phyloP scores from a whole-genome alignment of 495 filamentous ascomycete species.

The Pyrenopolyporus hunteri region DNA sequence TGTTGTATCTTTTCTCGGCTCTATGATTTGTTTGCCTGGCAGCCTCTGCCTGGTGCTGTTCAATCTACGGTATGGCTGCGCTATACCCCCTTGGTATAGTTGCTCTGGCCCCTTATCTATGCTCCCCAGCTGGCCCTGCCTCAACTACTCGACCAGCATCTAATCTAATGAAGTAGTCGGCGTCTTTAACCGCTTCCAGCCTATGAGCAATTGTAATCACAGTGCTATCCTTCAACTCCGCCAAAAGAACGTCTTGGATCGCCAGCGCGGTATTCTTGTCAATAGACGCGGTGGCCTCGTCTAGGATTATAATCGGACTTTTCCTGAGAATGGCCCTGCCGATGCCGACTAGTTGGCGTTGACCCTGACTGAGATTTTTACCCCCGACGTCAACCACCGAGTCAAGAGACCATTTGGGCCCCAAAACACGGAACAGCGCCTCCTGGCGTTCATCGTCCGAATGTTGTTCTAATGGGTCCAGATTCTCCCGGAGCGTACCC shows the following conservation, averaged over 20 bases:
- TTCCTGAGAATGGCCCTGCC: constrained; percentile 63
- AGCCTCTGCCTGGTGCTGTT: no score
- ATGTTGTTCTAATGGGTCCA: constrained; percentile 57
- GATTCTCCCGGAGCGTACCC: constrained; percentile 60
- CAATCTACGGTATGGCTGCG: no score
- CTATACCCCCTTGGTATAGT: no score
- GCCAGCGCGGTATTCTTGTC: constrained; percentile 77
- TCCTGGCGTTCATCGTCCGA: constrained; percentile 53
- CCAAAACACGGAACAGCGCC: constrained; percentile 52
- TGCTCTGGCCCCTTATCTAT: not conserved
- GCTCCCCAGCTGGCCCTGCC: constrained; percentile 29
- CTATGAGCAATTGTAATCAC: constrained; percentile 90
- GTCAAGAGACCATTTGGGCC: constrained; percentile 50
- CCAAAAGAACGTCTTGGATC: constrained; percentile 76
- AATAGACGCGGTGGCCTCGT: constrained; percentile 87
- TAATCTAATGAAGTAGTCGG: constrained; percentile 73
- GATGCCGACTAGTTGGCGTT: constrained; percentile 65
- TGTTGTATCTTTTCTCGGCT: no score
- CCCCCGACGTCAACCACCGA: constrained; percentile 61
- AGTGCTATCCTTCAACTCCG: constrained; percentile 77
- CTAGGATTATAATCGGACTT: constrained; percentile 68
- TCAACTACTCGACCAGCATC: constrained; percentile 64
- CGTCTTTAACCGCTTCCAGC: constrained; percentile 77
- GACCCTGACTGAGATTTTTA: constrained; percentile 66
- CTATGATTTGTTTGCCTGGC: no score